Percentiles rank a stretch among this genome's conserved stretches.
Conservation (phyloP, 257 asterid genomes). For the Nicotiana tabacum region DNA sequence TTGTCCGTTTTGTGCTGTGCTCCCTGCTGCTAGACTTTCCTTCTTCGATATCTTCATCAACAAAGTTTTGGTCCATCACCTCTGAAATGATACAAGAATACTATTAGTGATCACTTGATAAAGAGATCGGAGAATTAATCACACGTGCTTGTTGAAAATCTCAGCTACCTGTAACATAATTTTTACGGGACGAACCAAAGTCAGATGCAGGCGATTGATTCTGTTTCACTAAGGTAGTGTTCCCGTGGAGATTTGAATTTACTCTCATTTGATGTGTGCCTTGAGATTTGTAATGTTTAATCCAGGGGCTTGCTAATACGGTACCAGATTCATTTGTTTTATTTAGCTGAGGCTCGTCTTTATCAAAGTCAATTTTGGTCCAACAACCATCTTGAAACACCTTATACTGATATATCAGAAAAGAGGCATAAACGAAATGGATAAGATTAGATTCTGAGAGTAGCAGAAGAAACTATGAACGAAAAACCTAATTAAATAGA, state of each 20-base stretch:
- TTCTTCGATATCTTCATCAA: constrained; percentile 43
- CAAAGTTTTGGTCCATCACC: constrained; percentile 58
- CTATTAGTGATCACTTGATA: neutral
- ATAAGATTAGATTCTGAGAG: neutral
- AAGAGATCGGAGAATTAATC: neutral
- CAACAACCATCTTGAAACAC: constrained; percentile 52
- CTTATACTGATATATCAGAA: constrained; percentile 40
- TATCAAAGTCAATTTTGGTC: constrained; percentile 41
- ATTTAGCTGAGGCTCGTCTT: constrained; percentile 25
- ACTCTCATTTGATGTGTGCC: constrained; percentile 25
- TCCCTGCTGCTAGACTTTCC: constrained; percentile 24
- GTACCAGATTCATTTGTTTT: constrained; percentile 26
- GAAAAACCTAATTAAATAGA: neutral
- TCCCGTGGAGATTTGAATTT: constrained; percentile 18
- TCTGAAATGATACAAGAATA: constrained; percentile 28
- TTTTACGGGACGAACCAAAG: constrained; percentile 20
- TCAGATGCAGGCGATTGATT: constrained; percentile 11
- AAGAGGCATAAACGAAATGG: neutral
- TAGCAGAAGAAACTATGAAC: neutral
- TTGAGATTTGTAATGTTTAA: constrained; percentile 37
- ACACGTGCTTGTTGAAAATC: neutral
- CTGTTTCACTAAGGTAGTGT: constrained; percentile 4
- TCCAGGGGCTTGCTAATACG: constrained; percentile 44
- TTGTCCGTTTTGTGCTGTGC: constrained; percentile 23
- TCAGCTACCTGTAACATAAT: constrained; percentile 38